phyloP scores from a whole-genome alignment of 2,329 filamentous ascomycete species.

The Fusarium sulawesiense region DNA sequence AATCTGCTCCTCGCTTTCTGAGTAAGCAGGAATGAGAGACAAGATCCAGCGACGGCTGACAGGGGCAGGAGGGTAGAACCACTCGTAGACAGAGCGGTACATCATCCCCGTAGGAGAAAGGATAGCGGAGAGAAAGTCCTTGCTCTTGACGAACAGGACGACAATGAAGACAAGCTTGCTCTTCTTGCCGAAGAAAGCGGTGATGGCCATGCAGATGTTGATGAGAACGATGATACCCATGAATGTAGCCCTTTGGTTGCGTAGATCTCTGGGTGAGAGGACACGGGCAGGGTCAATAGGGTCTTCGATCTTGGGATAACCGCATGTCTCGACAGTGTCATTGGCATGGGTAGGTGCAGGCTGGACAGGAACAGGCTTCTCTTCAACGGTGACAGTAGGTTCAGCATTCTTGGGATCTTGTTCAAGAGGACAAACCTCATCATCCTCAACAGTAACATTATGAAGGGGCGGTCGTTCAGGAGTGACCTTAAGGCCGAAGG shows the following conservation, averaged over 20 bases:
- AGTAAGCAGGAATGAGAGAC: conserved; percentile 40
- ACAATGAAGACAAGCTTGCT: conserved; percentile 31
- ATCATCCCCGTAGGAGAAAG: conserved; percentile 31
- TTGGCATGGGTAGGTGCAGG: not conserved
- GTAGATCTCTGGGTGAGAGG: conserved; percentile 22
- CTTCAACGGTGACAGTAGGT: not conserved
- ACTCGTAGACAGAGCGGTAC: not conserved
- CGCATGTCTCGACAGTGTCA: conserved; percentile 28
- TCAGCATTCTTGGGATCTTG: not conserved
- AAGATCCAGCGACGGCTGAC: conserved; percentile 31
- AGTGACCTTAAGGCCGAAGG: not conserved
- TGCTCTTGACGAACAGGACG: conserved; percentile 40
- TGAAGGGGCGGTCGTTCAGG: not conserved
- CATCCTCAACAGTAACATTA: not conserved
- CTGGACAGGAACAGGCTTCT: not conserved
- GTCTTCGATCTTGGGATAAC: conserved; percentile 33
- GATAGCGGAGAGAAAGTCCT: conserved; percentile 36
- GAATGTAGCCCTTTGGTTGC: conserved; percentile 32
- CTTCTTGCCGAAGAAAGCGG: conserved; percentile 33
- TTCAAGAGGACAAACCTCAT: conserved; percentile 7
- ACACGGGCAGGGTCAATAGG: conserved; percentile 32
- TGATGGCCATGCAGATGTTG: conserved; percentile 32
- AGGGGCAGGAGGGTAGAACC: conserved; percentile 12
- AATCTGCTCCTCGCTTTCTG: conserved; percentile 42
- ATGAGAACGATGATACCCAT: conserved; percentile 28